Evolutionary conservation across 2,329 filamentous ascomycete species (phyloP), one percentile per base, ranked within the genome.

Genomic region (Claviceps humidiphila): DNA sequence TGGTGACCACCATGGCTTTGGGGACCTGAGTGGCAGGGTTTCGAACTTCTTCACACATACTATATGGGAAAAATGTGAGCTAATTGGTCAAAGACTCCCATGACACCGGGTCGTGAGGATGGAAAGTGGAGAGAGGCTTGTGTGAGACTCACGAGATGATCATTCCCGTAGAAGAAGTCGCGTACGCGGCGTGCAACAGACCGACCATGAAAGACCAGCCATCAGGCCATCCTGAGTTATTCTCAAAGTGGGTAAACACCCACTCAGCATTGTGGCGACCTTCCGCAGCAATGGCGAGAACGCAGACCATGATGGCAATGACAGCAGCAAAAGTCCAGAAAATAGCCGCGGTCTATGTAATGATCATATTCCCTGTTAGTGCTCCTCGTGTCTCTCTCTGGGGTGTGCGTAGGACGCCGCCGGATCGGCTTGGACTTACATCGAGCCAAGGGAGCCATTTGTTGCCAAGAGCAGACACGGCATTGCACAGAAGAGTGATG

Each of bases 151-250:
- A 84, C 80, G 81, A 85, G 63, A 88, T 84, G 54, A 89, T 84
- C 85, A 89, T 89, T 67, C 85, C 85, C 0, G 84, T 87, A 16
- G 83, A 85, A 4, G 84, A 87, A 14, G 84, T 87, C 46, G 82
- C 83, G 61, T 88, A 87, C 56, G 80, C 84, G 49, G 81, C 84
- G 60, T 87, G 84, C 20, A 87, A 71, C 30, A 88, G 74, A 62
- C 84, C 84, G 54, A 88, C 80, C 63, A 78, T 81, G 69, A 86
- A 87, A 4, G 83, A 82, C 84, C 84, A 87, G 60, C 84, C 84
- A 43, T 75, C 71, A 4, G 74, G 70, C 84, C 85, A 89, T 53
- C 84, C 84, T 4, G 84, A 86, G 54, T 74, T 76, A 26, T 75
- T 71, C 62, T 85, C 81, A 60, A 89, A 87, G 59, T 82, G 72